Evolutionary conservation across 176 grass and related monocot species (phyloP), one percentile per base, ranked within the genome.

Genomic region (Aegilops tauschii): DNA sequence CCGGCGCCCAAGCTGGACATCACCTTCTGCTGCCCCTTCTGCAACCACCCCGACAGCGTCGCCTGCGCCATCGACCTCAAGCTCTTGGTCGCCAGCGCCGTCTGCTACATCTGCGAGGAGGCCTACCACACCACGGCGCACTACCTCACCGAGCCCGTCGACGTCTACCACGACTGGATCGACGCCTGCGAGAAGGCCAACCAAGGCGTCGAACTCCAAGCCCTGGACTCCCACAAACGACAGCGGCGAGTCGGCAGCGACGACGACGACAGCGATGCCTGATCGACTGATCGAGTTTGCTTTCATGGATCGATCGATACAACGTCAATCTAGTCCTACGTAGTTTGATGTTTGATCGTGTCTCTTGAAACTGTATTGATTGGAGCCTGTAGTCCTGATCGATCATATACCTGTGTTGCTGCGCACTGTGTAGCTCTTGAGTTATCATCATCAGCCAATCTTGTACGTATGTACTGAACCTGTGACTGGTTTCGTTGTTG

Each of bases 1-100:
- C 50, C 6, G 37, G 64, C 37, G 18, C 50, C 37, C n/a, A 82
- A 88, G 86, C 80, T 88, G 73, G 80, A 88, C 3, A 83, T 47
- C 47, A 9, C 18, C 7, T 88, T 88, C 80, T 32, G 13, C 35
- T 88, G 73, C 80, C 86, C 80, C 0, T 88, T 83, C 86, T 88
- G 86, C 80, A 61, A 83, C 73, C 34, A 78, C 86, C 2, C 27
- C 32, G 80, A 18, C 72, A 47, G 42, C 63, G 80, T 88, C 4
- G 72, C 35, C 62, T 88, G 86, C 80, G 3, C 5, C 63, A 70
- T 88, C 80, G 86, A 88, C 49, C 34, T 88, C 32, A 83, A 83
- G 80, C 4, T 6, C 72, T 9, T 5, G 12, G 6, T 88, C 49
- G 49, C 80, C 72, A 35, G 6, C 72, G 86, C 80, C 8, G 11